A percentile compares a stretch with the other conserved stretches of the same genome.
These are phyloP conservation scores for Nidularia sp. DNA, from an alignment of 768 basidiomycete species.

Conservation along the genomic window DNA sequence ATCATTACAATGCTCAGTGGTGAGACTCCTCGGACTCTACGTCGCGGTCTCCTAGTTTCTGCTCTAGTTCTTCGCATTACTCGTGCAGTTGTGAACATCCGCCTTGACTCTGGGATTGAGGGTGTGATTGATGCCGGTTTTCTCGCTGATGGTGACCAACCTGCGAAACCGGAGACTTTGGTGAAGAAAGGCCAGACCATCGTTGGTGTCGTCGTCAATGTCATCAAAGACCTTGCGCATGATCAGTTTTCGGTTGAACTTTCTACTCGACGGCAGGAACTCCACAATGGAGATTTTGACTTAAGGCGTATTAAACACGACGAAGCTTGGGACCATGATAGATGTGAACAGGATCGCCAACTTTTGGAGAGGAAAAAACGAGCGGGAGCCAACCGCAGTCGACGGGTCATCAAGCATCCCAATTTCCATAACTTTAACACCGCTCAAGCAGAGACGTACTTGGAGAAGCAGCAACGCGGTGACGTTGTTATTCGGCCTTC, in stretches of 20 bases:
- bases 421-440: constrained; percentile 97
- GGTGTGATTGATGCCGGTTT: constrained; percentile 65
- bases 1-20: constrained; percentile 94
- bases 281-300: constrained; percentile 56
- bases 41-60: constrained; percentile 77
- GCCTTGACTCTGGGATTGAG: constrained; percentile 92
- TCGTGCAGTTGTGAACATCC: constrained; percentile 50
- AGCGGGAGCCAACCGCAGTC: constrained; percentile 72
- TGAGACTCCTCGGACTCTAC: constrained; percentile 78
- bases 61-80: constrained; percentile 61
- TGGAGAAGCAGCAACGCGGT: constrained; percentile 88
- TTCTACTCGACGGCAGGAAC: constrained; percentile 62
- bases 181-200: constrained; percentile 80
- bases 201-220: constrained; percentile 71
- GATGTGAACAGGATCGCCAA: constrained; percentile 64
- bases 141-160: constrained; percentile 42
- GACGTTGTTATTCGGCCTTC: constrained; percentile 97
- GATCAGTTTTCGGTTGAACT: constrained; percentile 71
- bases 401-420: constrained; percentile 93
- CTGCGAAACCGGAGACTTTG: constrained; percentile 35
- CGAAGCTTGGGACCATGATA: constrained; percentile 61
- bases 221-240: constrained; percentile 57
- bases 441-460: constrained; percentile 80
- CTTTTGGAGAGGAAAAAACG: constrained; percentile 79
- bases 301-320: constrained; percentile 61